Base-by-base conservation (phyloP, 768 basidiomycete genomes). In the Tylopilus sp. region DNA sequence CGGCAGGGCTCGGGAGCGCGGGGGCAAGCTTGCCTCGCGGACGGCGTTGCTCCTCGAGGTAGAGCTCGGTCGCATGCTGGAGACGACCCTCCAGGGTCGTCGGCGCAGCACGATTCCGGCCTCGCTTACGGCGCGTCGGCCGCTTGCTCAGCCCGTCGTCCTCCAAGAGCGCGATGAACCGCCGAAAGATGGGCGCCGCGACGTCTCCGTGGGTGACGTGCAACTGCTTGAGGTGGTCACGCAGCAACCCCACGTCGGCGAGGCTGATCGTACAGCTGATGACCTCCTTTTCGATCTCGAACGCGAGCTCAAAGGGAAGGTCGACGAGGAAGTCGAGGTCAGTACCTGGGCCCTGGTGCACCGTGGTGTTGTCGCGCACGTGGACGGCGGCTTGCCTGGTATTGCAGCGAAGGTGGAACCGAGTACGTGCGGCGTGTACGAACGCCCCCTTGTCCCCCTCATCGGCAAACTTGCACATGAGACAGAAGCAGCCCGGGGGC, bases 261-360 rank as follows among this genome's bases (percentile, higher is more conserved):
- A 50, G 44, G 30, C 55, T 67, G 12, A 75, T 57, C 14, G 67
- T 54, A 44, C 62, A 63, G 43, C 58, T 66, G 31, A 55, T 53
- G n/a, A 72, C 44, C 0, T 73, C 71, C 47, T 75, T 75, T 26
- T 75, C 72, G 6, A 72, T 58, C 45, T 74, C 72, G 42, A 75
- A 75, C 14, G 70, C 74, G 16, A 76, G 62, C 31, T 62, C 58
- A 40, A 75, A 75, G 5, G 65, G 61, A 6, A 76, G 41, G 1
- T 54, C 47, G 3, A 40, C 19, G 34, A 76, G 60, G 42, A 69
- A 44, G 21, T 66, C 56, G 19, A 76, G 55, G 14, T 43, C 25
- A 21, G 17, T 34, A 10, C 55, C 9, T 12, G 60, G 33, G 29
- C 38, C 43, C 9, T 43, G 22, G 11, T 28, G 28, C 25, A 51